Base-by-base conservation (phyloP, 2,329 filamentous ascomycete genomes). In the Aspergillus transmontanensis region DNA sequence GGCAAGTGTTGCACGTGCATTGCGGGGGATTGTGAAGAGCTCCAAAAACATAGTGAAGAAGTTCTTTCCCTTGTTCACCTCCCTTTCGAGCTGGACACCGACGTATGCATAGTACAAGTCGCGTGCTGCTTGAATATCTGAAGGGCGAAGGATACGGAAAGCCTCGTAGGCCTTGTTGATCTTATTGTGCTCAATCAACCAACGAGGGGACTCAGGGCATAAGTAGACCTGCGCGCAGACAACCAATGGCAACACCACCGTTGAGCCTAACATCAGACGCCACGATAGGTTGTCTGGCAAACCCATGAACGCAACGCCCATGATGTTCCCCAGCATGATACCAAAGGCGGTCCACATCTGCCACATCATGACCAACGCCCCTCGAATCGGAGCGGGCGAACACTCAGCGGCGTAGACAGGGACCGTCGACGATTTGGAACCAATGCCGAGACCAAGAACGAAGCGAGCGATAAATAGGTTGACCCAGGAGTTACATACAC, bases 211-310 rank as follows among this genome's bases (percentile, higher is more conserved):
- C 62, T 85, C 83, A 1, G 87, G 86, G 71, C 89, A 92, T 59
- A 90, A 81, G 75, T 86, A 92, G 68, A 92, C 88, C 23, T 88
- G 80, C 10, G 70, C 74, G 70, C 84, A 85, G 61, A 88, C 86
- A 48, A 88, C 69, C 7, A 90, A 48, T 2, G 74, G 73, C 21
- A 86, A 85, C 1, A 90, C 81, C 66, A 90, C 84, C 9, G 89
- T 89, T 9, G 87, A 90, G 3, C 84, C 87, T 71, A 92, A 84
- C 86, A 90, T 90, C 36, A 91, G 79, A 34, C 89, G 85, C 89
- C 89, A 91, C 66, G 88, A 79, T 30, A 84, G 81, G 30, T 88
- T 86, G 11, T 66, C 56, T 6, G 73, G 68, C 11, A 79, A 65
- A n/a, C 71, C 68, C 70, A 77, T 77, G 64, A 84, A 82, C 9